Base-by-base conservation (phyloP, 2,329 filamentous ascomycete genomes). In the Colletotrichum nymphaeae region DNA sequence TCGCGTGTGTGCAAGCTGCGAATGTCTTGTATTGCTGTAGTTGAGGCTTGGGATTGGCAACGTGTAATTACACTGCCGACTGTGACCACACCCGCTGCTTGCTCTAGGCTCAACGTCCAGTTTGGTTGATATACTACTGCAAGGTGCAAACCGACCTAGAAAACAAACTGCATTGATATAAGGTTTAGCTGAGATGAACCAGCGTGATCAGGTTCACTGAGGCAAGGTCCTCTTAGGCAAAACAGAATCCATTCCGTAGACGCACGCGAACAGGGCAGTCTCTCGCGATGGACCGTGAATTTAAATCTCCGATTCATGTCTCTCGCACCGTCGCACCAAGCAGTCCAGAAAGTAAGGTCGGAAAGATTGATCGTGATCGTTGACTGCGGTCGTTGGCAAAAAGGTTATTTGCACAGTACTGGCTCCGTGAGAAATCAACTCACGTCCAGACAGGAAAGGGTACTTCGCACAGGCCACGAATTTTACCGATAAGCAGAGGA, bases 251-350 rank as follows among this genome's bases (percentile, higher is more conserved):
- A 64, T 69, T 73, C 66, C 46, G 55, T 22, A 26, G 35, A 64
- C 9, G 66, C 32, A 28, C 24, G 7, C 46, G 30, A 56, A 30
- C 56, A 49, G 42, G 28, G 64, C 37, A 30, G 46, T 30, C 32
- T 42, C 7, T 49, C 28, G 9, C 24, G 24, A 67, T 66, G 67
- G 67, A 66, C 71, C 71, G 46, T 65, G 58, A 30, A 57, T 62
- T 73, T 62, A 66, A 73, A 71, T 73, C 46, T 66, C 67, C 71
- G 67, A 62, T 55, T 60, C 49, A 57, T 71, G 67, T 73, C 57
- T 60, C 70, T 70, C 55, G 55, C 35, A 16, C 11, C 32, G 11
- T 35, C 32, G 32, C 32, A 35, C 11, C 11, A 35, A 11, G 32
- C 32, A 35, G 32, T 35, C 32, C 11, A 12, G 32, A 11, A 32